Evolutionary conservation across 78 protist genomes (phyloP), one percentile per base, ranked within the genome.

Genomic region (Dictyostelium capitatum): DNA sequence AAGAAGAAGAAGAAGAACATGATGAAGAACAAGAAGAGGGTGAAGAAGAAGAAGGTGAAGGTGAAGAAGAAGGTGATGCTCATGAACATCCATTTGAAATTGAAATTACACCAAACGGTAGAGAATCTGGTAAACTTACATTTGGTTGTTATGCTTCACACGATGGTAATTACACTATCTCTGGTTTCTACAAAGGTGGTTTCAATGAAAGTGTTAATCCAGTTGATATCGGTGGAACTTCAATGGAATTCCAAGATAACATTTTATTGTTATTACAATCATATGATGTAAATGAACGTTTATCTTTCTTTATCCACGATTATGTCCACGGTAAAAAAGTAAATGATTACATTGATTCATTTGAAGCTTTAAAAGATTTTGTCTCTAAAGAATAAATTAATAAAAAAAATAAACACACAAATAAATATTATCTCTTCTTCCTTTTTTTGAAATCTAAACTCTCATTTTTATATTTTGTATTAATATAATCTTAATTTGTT

Each of bases 31-130:
- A 48, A 19, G 80, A 73, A 43, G 83, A 46, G 0, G 78, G 48
- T 11, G 82, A 83, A 74, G 80, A 10, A 30, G 81, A 25, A 25
- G 90, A 83, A 43, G 80, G 32, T 17, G 82, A 62, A 1, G 69
- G 12, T 2, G 91, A 48, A 11, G 62, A 73, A 14, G 41, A 17
- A 5, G 43, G 23, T 23, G n/a, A 17, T 14, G 23, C 93, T 19
- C 93, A 87, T 72, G 93, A 87, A 47, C 93, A 87, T 47, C 84
- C 93, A 77, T 87, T 62, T 59, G 84, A 87, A 77, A 32, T 87
- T 70, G 50, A 64, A 56, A 30, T 87, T 64, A 74, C 79, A 3
- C 67, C 41, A 72, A 64, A 87, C 51, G 84, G 80, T 51, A 87
- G 77, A 28, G 20, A 32, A 0, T 43, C 65, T 28, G 74, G 65